Evolutionary conservation across 192 early-diverging fungal species (phyloP).

Genomic region (Piromyces sp.): DNA sequence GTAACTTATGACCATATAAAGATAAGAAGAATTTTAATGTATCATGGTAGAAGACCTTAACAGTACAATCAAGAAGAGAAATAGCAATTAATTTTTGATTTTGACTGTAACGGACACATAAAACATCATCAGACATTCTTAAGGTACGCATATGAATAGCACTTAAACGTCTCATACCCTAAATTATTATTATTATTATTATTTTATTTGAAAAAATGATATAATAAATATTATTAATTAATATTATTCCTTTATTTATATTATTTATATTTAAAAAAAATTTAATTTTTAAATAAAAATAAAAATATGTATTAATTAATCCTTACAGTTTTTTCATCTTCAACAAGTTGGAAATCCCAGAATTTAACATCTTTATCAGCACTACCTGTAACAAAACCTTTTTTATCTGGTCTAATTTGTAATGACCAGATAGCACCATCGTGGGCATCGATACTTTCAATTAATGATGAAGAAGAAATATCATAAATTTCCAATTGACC

Average conservation of each 20-base stretch:
- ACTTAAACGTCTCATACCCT: slow-evolving; percentile 29
- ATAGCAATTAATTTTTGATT: slow-evolving; percentile 78
- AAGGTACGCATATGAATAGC: slow-evolving; percentile 76
- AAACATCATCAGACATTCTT: slow-evolving; percentile 84
- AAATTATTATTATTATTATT: neutral
- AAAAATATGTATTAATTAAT: neutral
- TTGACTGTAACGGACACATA: slow-evolving; percentile 68
- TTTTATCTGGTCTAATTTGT: slow-evolving; percentile 66
- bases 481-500: slow-evolving; percentile 84
- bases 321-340: slow-evolving; percentile 11
- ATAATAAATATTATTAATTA: too few relatives aligned
- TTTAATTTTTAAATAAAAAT: too few relatives aligned
- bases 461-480: slow-evolving; percentile 58
- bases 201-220: too few relatives aligned
- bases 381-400: slow-evolving; percentile 76
- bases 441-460: slow-evolving; percentile 83
- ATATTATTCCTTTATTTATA: too few relatives aligned
- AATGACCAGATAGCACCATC: slow-evolving; percentile 76
- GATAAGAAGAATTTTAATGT: slow-evolving; percentile 94
- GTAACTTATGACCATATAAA: slow-evolving; percentile 92
- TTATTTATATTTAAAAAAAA: too few relatives aligned
- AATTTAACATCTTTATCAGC: slow-evolving; percentile 95
- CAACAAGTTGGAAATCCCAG: slow-evolving; percentile 80
- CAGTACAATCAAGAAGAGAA: slow-evolving; percentile 78
- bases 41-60: slow-evolving; percentile 93